These are phyloP conservation scores for Apiospora pterosperma DNA, from an alignment of 2,329 filamentous ascomycete genomes.

Conservation along the genomic window DNA sequence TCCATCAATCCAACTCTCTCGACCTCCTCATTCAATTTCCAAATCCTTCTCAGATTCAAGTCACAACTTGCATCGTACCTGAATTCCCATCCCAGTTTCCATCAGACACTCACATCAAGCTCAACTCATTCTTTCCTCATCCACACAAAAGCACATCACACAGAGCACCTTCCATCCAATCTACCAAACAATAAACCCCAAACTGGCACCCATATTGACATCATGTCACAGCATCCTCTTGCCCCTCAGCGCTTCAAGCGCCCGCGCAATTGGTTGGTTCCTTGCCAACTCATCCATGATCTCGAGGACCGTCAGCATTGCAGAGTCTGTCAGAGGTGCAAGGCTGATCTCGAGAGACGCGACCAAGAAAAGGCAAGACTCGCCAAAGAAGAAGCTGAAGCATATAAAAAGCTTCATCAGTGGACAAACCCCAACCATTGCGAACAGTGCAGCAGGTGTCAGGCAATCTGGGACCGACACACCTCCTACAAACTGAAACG, in stretches of 20 bases:
- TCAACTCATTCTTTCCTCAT: background rate
- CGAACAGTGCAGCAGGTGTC: background rate
- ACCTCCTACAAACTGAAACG: background rate
- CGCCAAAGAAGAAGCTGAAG: background rate
- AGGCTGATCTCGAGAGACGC: background rate
- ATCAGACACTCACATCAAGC: background rate
- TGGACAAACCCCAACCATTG: background rate
- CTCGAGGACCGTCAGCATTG: background rate
- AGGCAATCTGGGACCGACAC: background rate
- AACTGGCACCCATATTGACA: background rate
- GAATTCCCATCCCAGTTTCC: background rate
- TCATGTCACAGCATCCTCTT: background rate
- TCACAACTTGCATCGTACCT: background rate
- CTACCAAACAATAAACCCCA: background rate
- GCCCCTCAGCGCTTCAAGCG: background rate
- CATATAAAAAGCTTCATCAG: background rate
- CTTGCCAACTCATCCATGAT: background rate
- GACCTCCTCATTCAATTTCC: background rate
- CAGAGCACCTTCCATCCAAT: background rate
- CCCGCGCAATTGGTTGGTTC: background rate
- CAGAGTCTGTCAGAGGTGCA: background rate
- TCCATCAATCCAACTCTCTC: background rate
- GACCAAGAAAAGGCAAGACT: background rate
- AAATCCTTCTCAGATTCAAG: background rate
- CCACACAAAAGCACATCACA: background rate